Evolutionary conservation across 192 early-diverging fungal genomes (phyloP), one percentile per base, ranked within the genome.

Genomic region (Funneliformis geosporum): DNA sequence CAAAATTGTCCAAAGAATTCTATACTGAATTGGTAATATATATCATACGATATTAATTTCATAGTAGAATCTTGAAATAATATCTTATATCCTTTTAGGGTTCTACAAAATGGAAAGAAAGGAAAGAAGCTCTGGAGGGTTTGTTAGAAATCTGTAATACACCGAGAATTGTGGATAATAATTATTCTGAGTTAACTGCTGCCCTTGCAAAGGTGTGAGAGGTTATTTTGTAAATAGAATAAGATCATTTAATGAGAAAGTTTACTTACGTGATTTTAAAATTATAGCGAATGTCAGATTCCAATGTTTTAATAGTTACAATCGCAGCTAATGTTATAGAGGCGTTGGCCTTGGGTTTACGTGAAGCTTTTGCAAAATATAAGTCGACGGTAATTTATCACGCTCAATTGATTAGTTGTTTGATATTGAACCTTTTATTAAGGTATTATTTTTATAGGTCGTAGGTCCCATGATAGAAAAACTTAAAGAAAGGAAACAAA

Each of bases 51-150:
- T 16, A 16, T 66, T 16, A 33, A 33, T 33, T 33, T 38, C 33
- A 23, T 16, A 33, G 10, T 10, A 66, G n/a, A 38, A 16, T 14
- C 27, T 18, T 66, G 5, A 38, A 33, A 66, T 14, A 18, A 39
- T 0, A 14, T 14, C 33, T 2, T 66, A n/a, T 10, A 6, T 69
- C 4, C 44, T 71, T 16, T 10, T 75, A 90, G 86, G 79, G 80
- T 2, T 95, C 96, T 8, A 87, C 91, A 62, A 98, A 98, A 80
- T 99, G 98, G 98, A 92, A 97, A 84, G 97, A 98, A 81, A 89
- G 98, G 81, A 97, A 97, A 78, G 96, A 98, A 78, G 96, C 91
- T 0, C 79, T 98, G 50, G 95, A 96, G 66, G 87, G 82, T 12
- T 81, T 99, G 33, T 78, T 94, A 8, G 91, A 84, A 42, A 81